Evolutionary conservation across 2,329 filamentous ascomycete species (phyloP).

Genomic region (Volutella citrinella): DNA sequence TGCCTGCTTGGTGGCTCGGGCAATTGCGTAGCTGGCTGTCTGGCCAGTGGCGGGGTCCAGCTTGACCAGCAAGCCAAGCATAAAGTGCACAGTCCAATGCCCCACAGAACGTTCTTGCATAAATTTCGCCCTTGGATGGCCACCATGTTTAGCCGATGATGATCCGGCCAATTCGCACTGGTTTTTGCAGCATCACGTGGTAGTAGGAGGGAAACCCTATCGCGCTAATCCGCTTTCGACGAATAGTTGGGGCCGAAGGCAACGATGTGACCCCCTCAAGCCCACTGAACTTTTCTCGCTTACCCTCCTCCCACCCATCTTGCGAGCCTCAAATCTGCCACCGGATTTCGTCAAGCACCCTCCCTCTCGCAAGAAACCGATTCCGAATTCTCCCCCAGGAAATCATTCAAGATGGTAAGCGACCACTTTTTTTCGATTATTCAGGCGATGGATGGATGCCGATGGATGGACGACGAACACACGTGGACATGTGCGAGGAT

Average conservation of each 20-base stretch:
- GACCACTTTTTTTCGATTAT: slow-evolving; percentile 22
- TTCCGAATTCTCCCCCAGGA: slow-evolving; percentile 39
- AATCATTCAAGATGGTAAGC: slow-evolving; percentile 70
- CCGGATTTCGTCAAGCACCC: slow-evolving; percentile 53
- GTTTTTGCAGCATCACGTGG: slow-evolving; percentile 33
- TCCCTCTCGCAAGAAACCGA: slow-evolving; percentile 45
- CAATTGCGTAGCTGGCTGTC: slow-evolving; percentile 1
- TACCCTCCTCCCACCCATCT: slow-evolving; percentile 44
- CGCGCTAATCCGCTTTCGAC: slow-evolving; percentile 33
- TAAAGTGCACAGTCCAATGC: slow-evolving; percentile 16
- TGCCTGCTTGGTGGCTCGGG: not conserved
- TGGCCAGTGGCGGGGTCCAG: no score
- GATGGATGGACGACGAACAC: slow-evolving; percentile 16
- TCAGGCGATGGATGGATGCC: slow-evolving; percentile 16
- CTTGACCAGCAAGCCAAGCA: no score
- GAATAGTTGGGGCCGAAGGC: slow-evolving; percentile 37
- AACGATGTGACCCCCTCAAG: slow-evolving; percentile 31
- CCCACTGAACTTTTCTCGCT: slow-evolving; percentile 49
- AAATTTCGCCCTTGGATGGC: slow-evolving; percentile 16
- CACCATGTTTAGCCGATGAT: slow-evolving; percentile 16
- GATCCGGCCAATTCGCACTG: not conserved
- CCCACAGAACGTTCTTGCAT: slow-evolving; percentile 17
- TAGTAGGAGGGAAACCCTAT: slow-evolving; percentile 36
- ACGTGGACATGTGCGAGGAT: slow-evolving; percentile 12
- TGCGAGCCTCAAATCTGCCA: slow-evolving; percentile 54